A percentile compares a stretch with the other conserved stretches of the same genome.
Evolutionary conservation across 768 basidiomycete genomes (phyloP).

Genomic region (Psilocybe subaeruginosa): DNA sequence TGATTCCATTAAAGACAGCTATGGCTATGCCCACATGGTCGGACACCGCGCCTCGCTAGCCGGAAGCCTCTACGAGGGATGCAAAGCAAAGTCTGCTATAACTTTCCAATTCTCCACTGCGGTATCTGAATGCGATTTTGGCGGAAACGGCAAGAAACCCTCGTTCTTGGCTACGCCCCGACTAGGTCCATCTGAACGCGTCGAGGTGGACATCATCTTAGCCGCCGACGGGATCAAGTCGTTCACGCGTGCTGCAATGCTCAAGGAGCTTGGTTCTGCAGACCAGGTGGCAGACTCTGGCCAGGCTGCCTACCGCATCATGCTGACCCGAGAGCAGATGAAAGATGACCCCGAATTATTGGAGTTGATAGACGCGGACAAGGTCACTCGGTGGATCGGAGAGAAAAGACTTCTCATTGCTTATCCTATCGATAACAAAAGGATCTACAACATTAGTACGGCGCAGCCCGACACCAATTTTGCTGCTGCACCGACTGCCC

Average conservation of each 20-base stretch:
- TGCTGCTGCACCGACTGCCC: neutral
- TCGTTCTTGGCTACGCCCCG: constrained; percentile 1
- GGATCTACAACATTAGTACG: constrained; percentile 7
- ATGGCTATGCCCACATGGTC: constrained; percentile 9
- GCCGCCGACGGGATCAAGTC: constrained; percentile 8
- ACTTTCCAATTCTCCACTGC: constrained; percentile 9
- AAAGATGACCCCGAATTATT: constrained; percentile 1
- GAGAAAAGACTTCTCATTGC: constrained; percentile 4
- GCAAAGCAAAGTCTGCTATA: neutral
- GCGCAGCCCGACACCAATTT: constrained; percentile 6
- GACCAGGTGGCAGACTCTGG: neutral
- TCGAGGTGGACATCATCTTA: constrained; percentile 5
- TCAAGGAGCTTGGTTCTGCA: neutral
- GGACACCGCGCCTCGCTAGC: constrained; percentile 9
- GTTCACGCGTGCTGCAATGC: neutral
- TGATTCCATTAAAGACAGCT: neutral
- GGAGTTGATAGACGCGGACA: constrained; percentile 2
- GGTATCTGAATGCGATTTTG: neutral
- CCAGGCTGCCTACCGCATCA: constrained; percentile 9
- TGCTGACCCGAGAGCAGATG: constrained; percentile 10
- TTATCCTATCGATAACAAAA: constrained; percentile 1
- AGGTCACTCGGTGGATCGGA: constrained; percentile 6
- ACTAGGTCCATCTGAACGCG: neutral
- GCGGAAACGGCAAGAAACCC: neutral
- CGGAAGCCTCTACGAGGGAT: constrained; percentile 5